phyloP scores from a whole-genome alignment of 2,329 filamentous ascomycete species.

The Pseudocercospora macadamiae region DNA sequence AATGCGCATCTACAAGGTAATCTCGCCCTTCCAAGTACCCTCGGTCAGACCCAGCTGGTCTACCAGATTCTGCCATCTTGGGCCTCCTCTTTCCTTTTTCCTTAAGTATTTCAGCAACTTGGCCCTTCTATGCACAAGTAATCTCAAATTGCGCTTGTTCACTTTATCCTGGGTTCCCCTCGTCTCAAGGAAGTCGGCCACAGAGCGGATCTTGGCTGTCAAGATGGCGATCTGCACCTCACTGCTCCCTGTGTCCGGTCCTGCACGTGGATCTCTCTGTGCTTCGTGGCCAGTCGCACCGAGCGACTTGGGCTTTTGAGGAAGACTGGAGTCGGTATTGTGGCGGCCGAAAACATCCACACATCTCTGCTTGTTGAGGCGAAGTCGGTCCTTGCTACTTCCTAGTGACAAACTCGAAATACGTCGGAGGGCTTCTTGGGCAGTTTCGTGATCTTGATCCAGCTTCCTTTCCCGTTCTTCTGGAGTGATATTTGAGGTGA shows the following conservation, averaged over 20 bases:
- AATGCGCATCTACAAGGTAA: constrained; percentile 59
- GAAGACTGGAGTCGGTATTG: constrained; percentile 74
- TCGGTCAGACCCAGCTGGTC: constrained; percentile 82
- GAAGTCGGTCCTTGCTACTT: constrained; percentile 75
- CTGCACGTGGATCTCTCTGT: constrained; percentile 65
- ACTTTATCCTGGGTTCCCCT: constrained; percentile 84
- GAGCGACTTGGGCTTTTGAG: constrained; percentile 54
- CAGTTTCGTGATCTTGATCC: constrained; percentile 55
- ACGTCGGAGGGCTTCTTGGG: constrained; percentile 73
- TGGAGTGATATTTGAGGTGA: constrained; percentile 41
- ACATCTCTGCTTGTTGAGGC: constrained; percentile 82
- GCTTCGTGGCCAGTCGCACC: constrained; percentile 27
- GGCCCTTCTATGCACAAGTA: constrained; percentile 86
- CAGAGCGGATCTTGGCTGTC: constrained; percentile 85
- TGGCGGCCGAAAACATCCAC: constrained; percentile 89
- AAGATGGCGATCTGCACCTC: constrained; percentile 98
- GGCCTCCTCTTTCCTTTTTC: constrained; percentile 85
- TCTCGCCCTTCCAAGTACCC: constrained; percentile 89
- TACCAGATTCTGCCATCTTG: constrained; percentile 85
- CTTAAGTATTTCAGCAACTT: constrained; percentile 86
- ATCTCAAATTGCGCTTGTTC: constrained; percentile 86
- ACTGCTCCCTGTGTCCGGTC: constrained; percentile 89
- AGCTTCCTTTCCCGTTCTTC: constrained; percentile 49
- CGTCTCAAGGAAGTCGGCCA: constrained; percentile 71
- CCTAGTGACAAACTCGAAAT: constrained; percentile 79